A percentile compares a stretch with the other conserved stretches of the same genome.
phyloP scores from a whole-genome alignment of 2,329 filamentous ascomycete species.

The Pestalotiopsis sp. region DNA sequence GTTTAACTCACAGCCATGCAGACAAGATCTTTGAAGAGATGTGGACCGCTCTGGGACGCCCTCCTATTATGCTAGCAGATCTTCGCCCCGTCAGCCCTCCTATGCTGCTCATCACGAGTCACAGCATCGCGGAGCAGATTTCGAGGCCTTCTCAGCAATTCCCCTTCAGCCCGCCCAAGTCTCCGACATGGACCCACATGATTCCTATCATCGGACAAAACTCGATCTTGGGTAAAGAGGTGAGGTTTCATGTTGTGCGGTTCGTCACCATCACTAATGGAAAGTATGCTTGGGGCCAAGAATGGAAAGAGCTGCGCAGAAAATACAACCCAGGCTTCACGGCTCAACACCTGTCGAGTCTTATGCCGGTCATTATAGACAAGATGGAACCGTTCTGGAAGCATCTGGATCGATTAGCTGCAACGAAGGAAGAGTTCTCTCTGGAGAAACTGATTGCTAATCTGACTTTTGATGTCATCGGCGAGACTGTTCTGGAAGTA shows the following conservation, averaged over 20 bases:
- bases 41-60: constrained; percentile 28
- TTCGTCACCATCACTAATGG: background rate
- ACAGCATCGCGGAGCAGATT: constrained; percentile 38
- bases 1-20: background rate
- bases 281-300: constrained; percentile 6
- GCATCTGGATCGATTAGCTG: constrained; percentile 29
- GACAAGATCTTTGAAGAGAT: constrained; percentile 23
- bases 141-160: constrained; percentile 30
- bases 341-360: constrained; percentile 35
- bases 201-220: background rate
- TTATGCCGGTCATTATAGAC: constrained; percentile 36
- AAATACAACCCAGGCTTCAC: constrained; percentile 38
- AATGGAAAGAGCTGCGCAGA: constrained; percentile 28
- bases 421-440: constrained; percentile 25
- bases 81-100: constrained; percentile 33
- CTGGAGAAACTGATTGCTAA: constrained; percentile 29
- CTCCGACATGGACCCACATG: constrained; percentile 14
- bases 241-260: background rate
- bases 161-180: constrained; percentile 34
- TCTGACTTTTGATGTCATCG: constrained; percentile 19
- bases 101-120: constrained; percentile 31
- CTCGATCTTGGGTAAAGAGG: constrained; percentile 1
- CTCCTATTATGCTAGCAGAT: constrained; percentile 35
- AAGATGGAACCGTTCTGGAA: constrained; percentile 32
- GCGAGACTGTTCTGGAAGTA: constrained; percentile 15